phyloP scores from a whole-genome alignment of 805 yeast genomes.

The Teunomyces lycoperdinae region DNA sequence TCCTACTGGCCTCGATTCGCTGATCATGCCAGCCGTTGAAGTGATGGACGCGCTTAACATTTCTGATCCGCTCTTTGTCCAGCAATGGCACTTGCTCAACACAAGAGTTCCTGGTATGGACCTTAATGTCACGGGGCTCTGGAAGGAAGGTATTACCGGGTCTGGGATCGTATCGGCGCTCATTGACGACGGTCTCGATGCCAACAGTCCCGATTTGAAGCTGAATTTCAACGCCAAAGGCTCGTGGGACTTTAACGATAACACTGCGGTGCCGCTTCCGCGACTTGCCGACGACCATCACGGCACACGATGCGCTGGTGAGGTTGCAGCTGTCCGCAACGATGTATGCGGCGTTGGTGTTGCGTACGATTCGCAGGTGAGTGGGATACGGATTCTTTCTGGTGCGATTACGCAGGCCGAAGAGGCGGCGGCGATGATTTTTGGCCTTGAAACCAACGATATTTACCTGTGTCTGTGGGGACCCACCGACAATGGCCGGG shows the following conservation, averaged over 20 bases:
- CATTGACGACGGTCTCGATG: constrained; percentile 93
- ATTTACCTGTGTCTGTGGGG: constrained; percentile 99
- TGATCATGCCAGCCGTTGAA: constrained; percentile 43
- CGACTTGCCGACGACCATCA: constrained; percentile 79
- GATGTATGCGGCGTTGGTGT: constrained; percentile 94
- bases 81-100: constrained; percentile 93
- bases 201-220: constrained; percentile 67
- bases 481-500: constrained; percentile 86
- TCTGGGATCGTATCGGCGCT: constrained; percentile 79
- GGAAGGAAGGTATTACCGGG: constrained; percentile 83
- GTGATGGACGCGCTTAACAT: constrained; percentile 58
- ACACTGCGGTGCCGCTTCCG: constrained; percentile 75
- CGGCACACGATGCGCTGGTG: constrained; percentile 98
- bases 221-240: constrained; percentile 73
- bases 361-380: constrained; percentile 81
- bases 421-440: constrained; percentile 85
- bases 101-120: constrained; percentile 73
- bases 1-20: constrained; percentile 42
- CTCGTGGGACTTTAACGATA: constrained; percentile 90
- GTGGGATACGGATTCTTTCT: constrained; percentile 87
- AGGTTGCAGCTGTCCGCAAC: constrained; percentile 87
- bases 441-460: constrained; percentile 79
- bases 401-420: constrained; percentile 79
- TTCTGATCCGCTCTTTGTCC: constrained; percentile 74
- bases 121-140: constrained; percentile 79